Base-by-base conservation (phyloP, 2,329 filamentous ascomycete genomes). In the Alternaria novae-zelandiae region DNA sequence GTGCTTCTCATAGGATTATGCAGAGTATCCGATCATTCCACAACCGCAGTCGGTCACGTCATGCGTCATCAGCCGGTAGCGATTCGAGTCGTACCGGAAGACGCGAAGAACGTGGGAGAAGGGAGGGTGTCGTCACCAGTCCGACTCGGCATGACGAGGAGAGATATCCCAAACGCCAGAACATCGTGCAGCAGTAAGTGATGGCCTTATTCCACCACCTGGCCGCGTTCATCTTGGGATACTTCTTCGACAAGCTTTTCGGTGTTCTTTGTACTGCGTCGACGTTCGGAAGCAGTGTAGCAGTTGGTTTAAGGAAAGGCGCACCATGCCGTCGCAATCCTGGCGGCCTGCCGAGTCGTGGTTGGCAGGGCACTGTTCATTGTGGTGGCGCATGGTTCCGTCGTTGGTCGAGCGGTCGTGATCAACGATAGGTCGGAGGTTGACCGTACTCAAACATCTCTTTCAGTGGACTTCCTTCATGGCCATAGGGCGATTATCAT, bases 81-180 rank as follows among this genome's bases (percentile, higher is more conserved):
- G 32, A 54, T n/a, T 25, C 36, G 21, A 36, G 17, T 54, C 21
- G 36, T 21, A n/a, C 10, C 3, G 21, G 36, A 2, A 54, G n/a
- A 7, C n/a, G 17, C 6, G 15, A 44, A 4, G 32, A 54, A 44
- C 20, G n/a, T 20, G 11, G 12, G 23, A 15, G 11, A 3, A 6
- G 13, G 15, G 30, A 54, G 32, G 21, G 17, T 10, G 20, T 54
- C 5, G 53, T 44, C 53, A 21, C 25, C 26, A 8, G 32, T 41
- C 23, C 32, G 9, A 26, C 32, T 0, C 32, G 32, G 5, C 6
- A 43, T 0, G 47, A 51, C n/a, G 21, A 41, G 50, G 20, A 15
- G 32, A 15, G 32, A 2, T 43, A 54, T 54, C 51, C 51, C 8
- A 44, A 44, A 26, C 20, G 51, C n/a, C 30, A 43, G 51, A 54